Evolutionary conservation across 179 eudicot species (phyloP).

Genomic region (Drosera spatulata): DNA sequence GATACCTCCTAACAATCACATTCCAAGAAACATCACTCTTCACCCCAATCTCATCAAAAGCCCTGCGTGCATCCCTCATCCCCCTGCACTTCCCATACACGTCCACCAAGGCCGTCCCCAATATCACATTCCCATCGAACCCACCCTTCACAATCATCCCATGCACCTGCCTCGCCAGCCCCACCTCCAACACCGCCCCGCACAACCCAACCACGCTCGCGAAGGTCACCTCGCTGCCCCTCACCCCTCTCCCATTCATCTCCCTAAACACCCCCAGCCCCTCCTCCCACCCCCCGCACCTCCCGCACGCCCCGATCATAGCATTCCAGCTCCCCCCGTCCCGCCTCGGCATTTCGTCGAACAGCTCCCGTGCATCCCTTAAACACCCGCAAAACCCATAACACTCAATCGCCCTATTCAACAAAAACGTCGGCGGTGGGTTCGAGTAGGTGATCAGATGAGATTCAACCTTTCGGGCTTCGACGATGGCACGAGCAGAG

Average conservation of each 20-base stretch:
- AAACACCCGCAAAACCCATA: slow-evolving; percentile 57
- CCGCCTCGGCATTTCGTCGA: slow-evolving; percentile 72
- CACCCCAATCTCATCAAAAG: slow-evolving; percentile 52
- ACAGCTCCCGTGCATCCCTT: slow-evolving; percentile 51
- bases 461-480: slow-evolving; percentile 63
- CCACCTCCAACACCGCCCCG: slow-evolving; percentile 25
- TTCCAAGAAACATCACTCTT: slow-evolving; percentile 74
- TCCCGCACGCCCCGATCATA: slow-evolving; percentile 36
- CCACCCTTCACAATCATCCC: slow-evolving; percentile 44
- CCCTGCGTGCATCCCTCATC: slow-evolving; percentile 54
- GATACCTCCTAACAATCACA: slow-evolving; percentile 67
- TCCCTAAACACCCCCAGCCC: slow-evolving; percentile 30
- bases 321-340: slow-evolving; percentile 88
- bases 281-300: slow-evolving; percentile 20
- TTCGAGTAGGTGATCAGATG: slow-evolving; percentile 41
- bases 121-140: slow-evolving; percentile 41
- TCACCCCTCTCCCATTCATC: slow-evolving; percentile 35
- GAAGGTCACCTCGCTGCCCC: slow-evolving; percentile 42
- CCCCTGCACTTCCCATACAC: slow-evolving; percentile 56
- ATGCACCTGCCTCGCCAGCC: slow-evolving; percentile 42
- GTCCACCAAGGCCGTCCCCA: slow-evolving; percentile 64
- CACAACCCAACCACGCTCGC: slow-evolving; percentile 55
- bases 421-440: slow-evolving; percentile 52
- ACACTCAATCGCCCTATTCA: slow-evolving; percentile 59
- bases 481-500: slow-evolving; percentile 31